Base-by-base conservation (phyloP, 192 early-diverging fungal species). In the Lunasporangiospora selenospora region DNA sequence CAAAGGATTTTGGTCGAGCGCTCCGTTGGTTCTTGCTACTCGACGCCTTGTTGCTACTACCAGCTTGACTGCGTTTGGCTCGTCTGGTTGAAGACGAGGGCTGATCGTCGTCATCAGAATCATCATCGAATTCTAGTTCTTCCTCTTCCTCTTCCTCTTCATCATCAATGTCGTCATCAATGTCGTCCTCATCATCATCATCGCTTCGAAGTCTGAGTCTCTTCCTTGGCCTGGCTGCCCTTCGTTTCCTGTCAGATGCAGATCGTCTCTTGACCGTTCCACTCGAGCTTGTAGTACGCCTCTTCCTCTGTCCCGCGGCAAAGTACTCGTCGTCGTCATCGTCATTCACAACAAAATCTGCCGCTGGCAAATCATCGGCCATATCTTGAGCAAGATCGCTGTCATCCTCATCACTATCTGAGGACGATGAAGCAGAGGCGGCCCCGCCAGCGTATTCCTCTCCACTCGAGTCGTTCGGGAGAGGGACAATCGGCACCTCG, bases 401-500 rank as follows among this genome's bases (percentile, higher is more conserved):
- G n/a, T 85, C 82, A 23, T 84, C 83, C 3, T 82, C 83, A 2
- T 88, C 81, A 33, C 81, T 79, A 6, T 87, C 86, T 12, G 63
- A 69, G 5, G 53, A 62, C 0, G 79, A 78, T n/a, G 58, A 61
- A 9, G 61, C 51, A 3, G 79, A 75, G 1, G 58, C 46, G 19
- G 61, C 62, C 4, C 75, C 75, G 53, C 80, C 30, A 33, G 77
- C 54, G 56, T 83, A 88, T 34, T 88, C 87, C 33, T 84, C 85
- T 29, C 85, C 87, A 47, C 83, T 83, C 41, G 80, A 81, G 27
- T 86, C 85, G 30, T 88, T 85, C n/a, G 81, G 80, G 8, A 86
- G 64, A 0, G 79, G 79, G 6, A 84, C 58, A 30, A 81, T 78
- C 5, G 81, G 67, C 16, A 69, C 77, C 46, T 78, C 53, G 32